Conservation (phyloP, 192 early-diverging fungal species). For the Mortierella hygrophila region DNA sequence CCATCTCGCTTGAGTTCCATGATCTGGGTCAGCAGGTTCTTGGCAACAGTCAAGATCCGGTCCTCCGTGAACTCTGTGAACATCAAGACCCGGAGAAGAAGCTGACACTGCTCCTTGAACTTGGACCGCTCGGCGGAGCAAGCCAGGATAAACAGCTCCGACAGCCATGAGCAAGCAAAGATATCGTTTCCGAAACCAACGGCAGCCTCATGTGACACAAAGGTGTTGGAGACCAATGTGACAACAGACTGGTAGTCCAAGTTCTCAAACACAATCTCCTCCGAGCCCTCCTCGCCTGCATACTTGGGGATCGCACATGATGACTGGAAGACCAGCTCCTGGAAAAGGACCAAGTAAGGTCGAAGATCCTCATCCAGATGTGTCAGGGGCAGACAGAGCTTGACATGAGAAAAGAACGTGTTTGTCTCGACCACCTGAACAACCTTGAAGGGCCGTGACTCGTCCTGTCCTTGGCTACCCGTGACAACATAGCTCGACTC, state of each 20-base stretch:
- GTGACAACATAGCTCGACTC: constrained; percentile 27
- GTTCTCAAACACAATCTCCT: constrained; percentile 35
- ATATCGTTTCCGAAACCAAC: constrained; percentile 62
- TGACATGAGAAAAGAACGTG: constrained; percentile 73
- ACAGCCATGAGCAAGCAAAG: constrained; percentile 62
- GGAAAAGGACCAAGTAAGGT: constrained; percentile 81
- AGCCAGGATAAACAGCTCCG: constrained; percentile 72
- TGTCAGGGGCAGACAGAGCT: constrained; percentile 66
- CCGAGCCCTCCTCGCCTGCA: constrained; percentile 46
- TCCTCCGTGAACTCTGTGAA: constrained; percentile 78
- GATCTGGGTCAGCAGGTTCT: constrained; percentile 79
- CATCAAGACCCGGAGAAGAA: constrained; percentile 67
- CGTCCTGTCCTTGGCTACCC: constrained; percentile 23
- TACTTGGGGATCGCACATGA: constrained; percentile 64
- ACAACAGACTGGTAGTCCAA: constrained; percentile 61
- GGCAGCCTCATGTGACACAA: constrained; percentile 57
- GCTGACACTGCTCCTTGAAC: constrained; percentile 56
- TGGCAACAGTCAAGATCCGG: constrained; percentile 74
- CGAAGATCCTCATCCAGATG: constrained; percentile 71
- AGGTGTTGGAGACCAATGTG: constrained; percentile 56
- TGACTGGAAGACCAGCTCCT: constrained; percentile 78
- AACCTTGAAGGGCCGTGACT: constrained; percentile 60
- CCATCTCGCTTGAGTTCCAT: constrained; percentile 78
- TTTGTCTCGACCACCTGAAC: constrained; percentile 75
- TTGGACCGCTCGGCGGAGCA: constrained; percentile 51